phyloP scores from a whole-genome alignment of 768 basidiomycete species.

The Boletus vermiculosoides region DNA sequence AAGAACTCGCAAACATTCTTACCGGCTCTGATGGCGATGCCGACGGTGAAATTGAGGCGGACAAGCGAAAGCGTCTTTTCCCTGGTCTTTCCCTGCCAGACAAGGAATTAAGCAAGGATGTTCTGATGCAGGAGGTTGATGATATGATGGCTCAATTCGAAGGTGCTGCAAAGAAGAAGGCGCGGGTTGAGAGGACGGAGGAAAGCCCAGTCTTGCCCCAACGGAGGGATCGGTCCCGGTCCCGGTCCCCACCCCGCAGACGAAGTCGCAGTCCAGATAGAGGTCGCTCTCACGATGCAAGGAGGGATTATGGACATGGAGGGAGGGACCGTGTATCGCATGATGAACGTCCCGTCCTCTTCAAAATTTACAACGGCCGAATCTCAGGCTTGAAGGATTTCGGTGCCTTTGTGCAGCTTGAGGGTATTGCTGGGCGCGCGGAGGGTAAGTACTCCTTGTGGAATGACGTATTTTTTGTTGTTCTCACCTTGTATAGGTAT shows the following conservation, averaged over 20 bases:
- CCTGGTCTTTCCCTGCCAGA: slow-evolving; percentile 87
- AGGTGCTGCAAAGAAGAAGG: slow-evolving; percentile 61
- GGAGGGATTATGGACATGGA: slow-evolving; percentile 41
- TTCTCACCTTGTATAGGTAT: slow-evolving; percentile 60
- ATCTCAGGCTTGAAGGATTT: slow-evolving; percentile 90
- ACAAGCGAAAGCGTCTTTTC: slow-evolving; percentile 82
- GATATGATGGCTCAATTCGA: slow-evolving; percentile 81
- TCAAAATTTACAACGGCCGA: slow-evolving; percentile 91
- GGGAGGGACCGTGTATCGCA: slow-evolving; percentile 38
- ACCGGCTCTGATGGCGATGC: slow-evolving; percentile 29
- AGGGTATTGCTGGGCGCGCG: slow-evolving; percentile 79
- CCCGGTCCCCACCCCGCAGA: slow-evolving; percentile 46
- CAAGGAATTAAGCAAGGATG: slow-evolving; percentile 67
- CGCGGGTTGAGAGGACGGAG: slow-evolving; percentile 41
- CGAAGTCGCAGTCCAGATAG: slow-evolving; percentile 62
- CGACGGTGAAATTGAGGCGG: slow-evolving; percentile 49
- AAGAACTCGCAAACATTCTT: slow-evolving; percentile 38
- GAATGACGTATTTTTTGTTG: not conserved
- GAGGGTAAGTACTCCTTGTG: slow-evolving; percentile 66
- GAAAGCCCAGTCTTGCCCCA: slow-evolving; percentile 59
- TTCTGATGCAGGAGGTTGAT: slow-evolving; percentile 84
- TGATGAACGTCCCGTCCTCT: slow-evolving; percentile 85
- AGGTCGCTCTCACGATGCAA: slow-evolving; percentile 46
- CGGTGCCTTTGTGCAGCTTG: slow-evolving; percentile 89
- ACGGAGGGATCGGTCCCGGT: slow-evolving; percentile 47